Evolutionary conservation across 257 asterid species (phyloP).

Genomic region (Striga asiatica): DNA sequence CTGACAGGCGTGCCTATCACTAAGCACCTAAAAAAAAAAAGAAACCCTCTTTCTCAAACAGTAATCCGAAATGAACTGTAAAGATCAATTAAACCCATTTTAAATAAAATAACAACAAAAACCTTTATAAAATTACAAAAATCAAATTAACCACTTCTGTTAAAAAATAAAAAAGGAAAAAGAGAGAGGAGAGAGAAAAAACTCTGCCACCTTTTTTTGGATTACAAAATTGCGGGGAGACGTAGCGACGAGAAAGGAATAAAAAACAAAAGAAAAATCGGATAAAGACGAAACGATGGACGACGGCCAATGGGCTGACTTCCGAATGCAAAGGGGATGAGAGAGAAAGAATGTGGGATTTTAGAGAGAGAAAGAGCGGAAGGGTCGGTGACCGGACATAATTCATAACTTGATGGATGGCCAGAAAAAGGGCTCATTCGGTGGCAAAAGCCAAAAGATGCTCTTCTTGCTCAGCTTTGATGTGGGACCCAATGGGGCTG

Average conservation of each 20-base stretch:
- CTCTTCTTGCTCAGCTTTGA: too few relatives aligned
- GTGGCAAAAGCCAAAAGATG: too few relatives aligned
- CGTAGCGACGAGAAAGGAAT: too few relatives aligned
- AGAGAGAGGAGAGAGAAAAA: neutral
- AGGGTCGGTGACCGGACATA: slow-evolving; percentile 31
- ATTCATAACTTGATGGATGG: slow-evolving; percentile 17
- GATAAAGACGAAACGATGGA: neutral
- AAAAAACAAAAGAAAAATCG: neutral
- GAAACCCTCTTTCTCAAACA: slow-evolving; percentile 17
- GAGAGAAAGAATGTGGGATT: neutral
- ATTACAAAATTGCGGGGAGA: neutral
- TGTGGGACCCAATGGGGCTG: too few relatives aligned
- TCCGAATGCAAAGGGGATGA: slow-evolving; percentile 7
- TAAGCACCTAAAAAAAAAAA: slow-evolving; percentile 32
- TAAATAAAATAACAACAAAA: slow-evolving; percentile 6
- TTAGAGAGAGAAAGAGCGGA: neutral
- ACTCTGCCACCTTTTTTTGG: neutral
- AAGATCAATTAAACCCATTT: slow-evolving; percentile 25
- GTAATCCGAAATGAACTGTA: slow-evolving; percentile 37
- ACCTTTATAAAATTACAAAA: neutral
- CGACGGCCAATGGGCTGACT: slow-evolving; percentile 1
- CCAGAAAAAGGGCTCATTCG: slow-evolving; percentile 7
- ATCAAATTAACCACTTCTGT: slow-evolving; percentile 4
- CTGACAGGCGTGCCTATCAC: slow-evolving; percentile 87
- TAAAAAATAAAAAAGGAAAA: slow-evolving; percentile 4